Evolutionary conservation across 1,139 yeast genomes (phyloP), one percentile per base, ranked within the genome.

Genomic region (Candida glucosophila): DNA sequence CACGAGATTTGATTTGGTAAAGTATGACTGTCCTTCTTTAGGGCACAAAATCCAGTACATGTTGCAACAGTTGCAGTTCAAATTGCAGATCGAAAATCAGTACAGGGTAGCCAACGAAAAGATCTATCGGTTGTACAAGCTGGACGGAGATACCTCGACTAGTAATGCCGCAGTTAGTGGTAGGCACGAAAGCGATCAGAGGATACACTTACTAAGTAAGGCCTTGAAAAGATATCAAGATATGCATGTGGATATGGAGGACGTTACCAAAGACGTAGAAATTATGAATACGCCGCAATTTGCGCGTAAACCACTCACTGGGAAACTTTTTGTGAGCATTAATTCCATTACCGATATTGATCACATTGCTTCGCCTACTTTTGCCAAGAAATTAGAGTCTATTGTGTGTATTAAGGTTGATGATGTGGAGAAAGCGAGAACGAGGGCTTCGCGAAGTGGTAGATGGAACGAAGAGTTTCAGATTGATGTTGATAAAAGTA

Each of bases 41-140:
- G 95, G 96, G n/a, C 95, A 90, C 43, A 73, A 92, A 37, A 90
- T 90, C 43, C 95, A 85, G 52, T 78, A 82, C 43, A 88, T 90
- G 97, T 67, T 90, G 30, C 96, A 86, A 53, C 94, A 86, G 50
- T 64, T 90, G 30, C 95, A 86, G 47, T 86, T 88, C 53, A 90
- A 90, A 52, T 65, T 88, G 27, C 92, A 88, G 45, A 94, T 90
- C 21, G 98, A 90, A 52, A 77, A 82, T 43, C 94, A 90, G 54
- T 90, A 88, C 54, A 77, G 79, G 41, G 92, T 78, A 36, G 97
- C 97, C 10, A 86, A 86, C 40, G 92, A 83, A 39, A 90, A 88
- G 49, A 73, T 90, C 49, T 76, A 82, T 15, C 83, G 77, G 40
- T 69, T 90, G 30, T 90, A 90, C 47, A 77, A 79, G 43, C 68